phyloP scores from a whole-genome alignment of 257 asterid species.

The Schizonepeta tenuifolia region DNA sequence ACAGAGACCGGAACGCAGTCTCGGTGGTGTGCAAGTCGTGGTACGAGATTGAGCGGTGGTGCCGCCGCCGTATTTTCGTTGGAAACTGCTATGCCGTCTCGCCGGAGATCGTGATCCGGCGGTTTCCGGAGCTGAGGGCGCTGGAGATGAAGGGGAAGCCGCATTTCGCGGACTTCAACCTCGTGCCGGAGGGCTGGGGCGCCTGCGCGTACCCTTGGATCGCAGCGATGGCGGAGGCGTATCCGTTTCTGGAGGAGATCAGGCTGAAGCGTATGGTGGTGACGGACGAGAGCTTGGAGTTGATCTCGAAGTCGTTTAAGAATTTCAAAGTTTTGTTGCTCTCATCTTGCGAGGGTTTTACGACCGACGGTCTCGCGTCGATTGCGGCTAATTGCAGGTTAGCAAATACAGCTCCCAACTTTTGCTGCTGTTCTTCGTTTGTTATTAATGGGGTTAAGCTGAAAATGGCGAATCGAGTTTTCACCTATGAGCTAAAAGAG shows the following conservation, averaged over 20 bases:
- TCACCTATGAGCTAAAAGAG: conserved; percentile 5
- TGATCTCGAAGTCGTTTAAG: conserved; percentile 75
- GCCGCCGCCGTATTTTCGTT: conserved; percentile 72
- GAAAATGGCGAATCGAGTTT: conserved; percentile 24
- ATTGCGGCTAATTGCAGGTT: conserved; percentile 97
- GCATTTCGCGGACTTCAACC: conserved; percentile 89
- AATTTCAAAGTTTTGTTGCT: conserved; percentile 79
- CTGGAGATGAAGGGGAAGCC: conserved; percentile 91
- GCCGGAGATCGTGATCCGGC: conserved; percentile 69
- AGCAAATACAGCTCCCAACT: not conserved
- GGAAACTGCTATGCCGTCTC: conserved; percentile 89
- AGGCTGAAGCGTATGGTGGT: conserved; percentile 90
- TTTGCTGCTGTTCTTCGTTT: not conserved
- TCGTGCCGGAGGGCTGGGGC: conserved; percentile 97
- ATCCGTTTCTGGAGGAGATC: conserved; percentile 85
- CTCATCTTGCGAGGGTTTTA: conserved; percentile 80
- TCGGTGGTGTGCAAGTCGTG: conserved; percentile 91
- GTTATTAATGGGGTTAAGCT: conserved; percentile 3
- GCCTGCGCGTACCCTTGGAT: conserved; percentile 77
- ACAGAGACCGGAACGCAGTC: conserved; percentile 79
- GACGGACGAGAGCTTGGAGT: conserved; percentile 75
- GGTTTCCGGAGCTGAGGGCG: conserved; percentile 80
- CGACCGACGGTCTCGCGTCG: conserved; percentile 85
- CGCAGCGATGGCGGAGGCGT: conserved; percentile 65
- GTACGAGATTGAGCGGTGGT: conserved; percentile 91